phyloP scores from a whole-genome alignment of 371 early-diverging fungal species.

The Nematocida homosporus region DNA sequence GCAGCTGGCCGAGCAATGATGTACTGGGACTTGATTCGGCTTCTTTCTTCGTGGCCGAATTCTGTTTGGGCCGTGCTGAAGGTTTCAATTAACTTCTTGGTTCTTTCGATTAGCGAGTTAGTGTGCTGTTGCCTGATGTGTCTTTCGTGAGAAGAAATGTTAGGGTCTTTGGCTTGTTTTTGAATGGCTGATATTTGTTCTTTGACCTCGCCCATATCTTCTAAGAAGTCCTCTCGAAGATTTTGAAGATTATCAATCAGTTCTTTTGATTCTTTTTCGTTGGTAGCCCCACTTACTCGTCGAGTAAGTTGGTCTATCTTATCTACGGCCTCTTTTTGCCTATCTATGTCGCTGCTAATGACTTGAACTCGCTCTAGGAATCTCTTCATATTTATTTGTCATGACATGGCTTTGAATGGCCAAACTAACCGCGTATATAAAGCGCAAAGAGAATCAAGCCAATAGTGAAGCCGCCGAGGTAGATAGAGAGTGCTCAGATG shows the following conservation, averaged over 20 bases:
- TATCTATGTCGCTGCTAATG: constrained; percentile 49
- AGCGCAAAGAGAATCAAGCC: neutral
- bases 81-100: constrained; percentile 53
- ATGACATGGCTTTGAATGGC: neutral
- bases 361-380: constrained; percentile 57
- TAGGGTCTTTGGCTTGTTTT: constrained; percentile 18
- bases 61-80: constrained; percentile 59
- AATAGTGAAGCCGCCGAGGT: neutral
- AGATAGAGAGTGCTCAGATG: neutral
- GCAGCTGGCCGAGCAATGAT: constrained; percentile 67
- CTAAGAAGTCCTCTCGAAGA: constrained; percentile 56
- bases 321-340: constrained; percentile 21
- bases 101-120: constrained; percentile 48
- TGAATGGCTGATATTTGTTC: constrained; percentile 27
- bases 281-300: constrained; percentile 56
- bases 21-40: constrained; percentile 63
- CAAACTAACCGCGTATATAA: constrained; percentile 1
- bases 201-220: constrained; percentile 26
- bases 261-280: constrained; percentile 59
- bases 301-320: constrained; percentile 52
- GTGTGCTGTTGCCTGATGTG: constrained; percentile 56
- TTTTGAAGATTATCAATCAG: constrained; percentile 53
- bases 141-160: constrained; percentile 33
- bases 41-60: constrained; percentile 62
- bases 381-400: constrained; percentile 54